phyloP scores from a whole-genome alignment of 495 filamentous ascomycete species.

The Penicillium bialowiezense region DNA sequence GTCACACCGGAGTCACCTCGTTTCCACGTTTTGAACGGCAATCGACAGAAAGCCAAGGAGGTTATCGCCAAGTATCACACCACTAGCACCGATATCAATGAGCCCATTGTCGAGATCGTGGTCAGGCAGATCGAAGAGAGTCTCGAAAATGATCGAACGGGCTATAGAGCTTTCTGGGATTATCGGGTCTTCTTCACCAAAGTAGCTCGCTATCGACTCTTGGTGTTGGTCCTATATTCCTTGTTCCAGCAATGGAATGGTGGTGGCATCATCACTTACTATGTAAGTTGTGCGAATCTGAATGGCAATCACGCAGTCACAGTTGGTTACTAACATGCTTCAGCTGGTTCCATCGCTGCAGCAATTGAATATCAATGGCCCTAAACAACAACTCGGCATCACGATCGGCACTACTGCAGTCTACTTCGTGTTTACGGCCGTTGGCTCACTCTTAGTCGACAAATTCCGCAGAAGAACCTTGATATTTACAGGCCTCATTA shows the following conservation, averaged over 20 bases:
- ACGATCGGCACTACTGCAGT: slow-evolving; percentile 35
- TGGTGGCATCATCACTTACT: slow-evolving; percentile 41
- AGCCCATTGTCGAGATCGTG: slow-evolving; percentile 38
- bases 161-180: slow-evolving; percentile 33
- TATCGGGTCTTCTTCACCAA: slow-evolving; percentile 38
- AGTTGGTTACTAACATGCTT: not conserved
- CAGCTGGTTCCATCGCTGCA: slow-evolving; percentile 38
- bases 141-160: slow-evolving; percentile 25
- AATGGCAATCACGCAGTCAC: not conserved
- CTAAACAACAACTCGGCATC: slow-evolving; percentile 33
- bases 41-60: slow-evolving; percentile 30
- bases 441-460: slow-evolving; percentile 38
- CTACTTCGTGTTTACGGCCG: slow-evolving; percentile 40
- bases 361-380: slow-evolving; percentile 29
- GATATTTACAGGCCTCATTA: slow-evolving; percentile 34
- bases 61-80: slow-evolving; percentile 40
- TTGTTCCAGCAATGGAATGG: slow-evolving; percentile 47
- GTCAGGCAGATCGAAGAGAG: slow-evolving; percentile 42
- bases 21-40: slow-evolving; percentile 38
- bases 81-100: slow-evolving; percentile 31
- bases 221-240: slow-evolving; percentile 38
- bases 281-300: slow-evolving; percentile 18
- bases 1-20: slow-evolving; percentile 41
- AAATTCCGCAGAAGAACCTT: slow-evolving; percentile 34
- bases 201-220: slow-evolving; percentile 31